Base-by-base conservation (phyloP, 2,329 filamentous ascomycete genomes). In the Pleoardoris graminearum region DNA sequence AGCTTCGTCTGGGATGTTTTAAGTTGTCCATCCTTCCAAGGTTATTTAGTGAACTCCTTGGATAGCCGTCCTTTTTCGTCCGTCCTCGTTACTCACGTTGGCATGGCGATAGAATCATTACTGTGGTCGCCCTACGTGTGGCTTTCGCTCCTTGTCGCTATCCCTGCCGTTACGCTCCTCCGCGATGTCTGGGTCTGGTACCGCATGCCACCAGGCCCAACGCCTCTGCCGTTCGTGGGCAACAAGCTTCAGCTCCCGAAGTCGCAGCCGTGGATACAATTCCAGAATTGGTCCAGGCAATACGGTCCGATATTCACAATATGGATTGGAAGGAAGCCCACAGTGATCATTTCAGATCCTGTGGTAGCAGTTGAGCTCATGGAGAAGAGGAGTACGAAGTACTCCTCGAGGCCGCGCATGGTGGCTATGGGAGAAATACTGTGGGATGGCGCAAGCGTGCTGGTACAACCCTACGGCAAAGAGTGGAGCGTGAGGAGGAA, bases 291-390 rank as follows among this genome's bases (percentile, higher is more conserved):
- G 77, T 74, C 75, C 8, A 69, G 73, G 39, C 61, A 36, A 21
- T 79, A 80, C 54, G 78, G 77, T 0, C 75, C 76, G 3, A 78
- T 79, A 43, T 79, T 76, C 61, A 79, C 77, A 2, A 70, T 79
- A 53, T 79, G 77, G 77, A 75, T 79, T 22, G 77, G 77, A 0
- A 68, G 76, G n/a, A 72, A 69, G 10, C 76, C 77, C 2, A 77
- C 76, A 0, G 53, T 80, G 4, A 67, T 80, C 46, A 67, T 79
- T 44, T 78, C 73, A 0, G 77, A 79, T 54, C 76, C 76, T 0
- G 59, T 71, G 11, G 65, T 79, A 1, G 77, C 76, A 0, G 70
- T 69, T 0, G 77, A 80, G 4, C 59, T 80, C 37, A 68, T 80
- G 62, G 77, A 80, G 54, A 75, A 76, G 60, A 69, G 76, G 16